phyloP scores from a whole-genome alignment of 257 asterid genomes.

The Catharanthus roseus region DNA sequence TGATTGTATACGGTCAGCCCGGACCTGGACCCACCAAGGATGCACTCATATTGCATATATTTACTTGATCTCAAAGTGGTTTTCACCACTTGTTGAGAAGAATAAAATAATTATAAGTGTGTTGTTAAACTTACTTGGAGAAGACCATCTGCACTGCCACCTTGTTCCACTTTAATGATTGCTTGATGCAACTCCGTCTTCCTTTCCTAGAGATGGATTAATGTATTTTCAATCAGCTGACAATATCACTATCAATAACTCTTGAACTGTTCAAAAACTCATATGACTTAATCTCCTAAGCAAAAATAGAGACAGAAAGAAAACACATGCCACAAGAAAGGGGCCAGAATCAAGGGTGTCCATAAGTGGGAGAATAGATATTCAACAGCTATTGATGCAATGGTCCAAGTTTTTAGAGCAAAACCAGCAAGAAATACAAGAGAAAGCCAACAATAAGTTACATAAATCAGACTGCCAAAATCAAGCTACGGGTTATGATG shows the following conservation, averaged over 20 bases:
- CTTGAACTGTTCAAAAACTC: not conserved
- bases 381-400: not conserved
- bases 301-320: not conserved
- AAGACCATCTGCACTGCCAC: slow-evolving; percentile 99
- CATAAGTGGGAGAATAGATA: not conserved
- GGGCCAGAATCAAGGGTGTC: not conserved
- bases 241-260: not conserved
- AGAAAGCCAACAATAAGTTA: not conserved
- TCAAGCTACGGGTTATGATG: not conserved
- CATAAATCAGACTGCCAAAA: not conserved
- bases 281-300: not conserved
- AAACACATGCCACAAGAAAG: not conserved
- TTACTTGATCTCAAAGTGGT: slow-evolving; percentile 10
- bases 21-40: slow-evolving; percentile 55
- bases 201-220: slow-evolving; percentile 60
- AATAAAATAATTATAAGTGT: slow-evolving; percentile 12
- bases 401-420: not conserved
- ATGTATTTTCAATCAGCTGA: not conserved
- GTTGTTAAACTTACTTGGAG: slow-evolving; percentile 66
- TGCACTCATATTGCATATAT: slow-evolving; percentile 10
- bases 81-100: not conserved
- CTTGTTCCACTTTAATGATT: slow-evolving; percentile 89
- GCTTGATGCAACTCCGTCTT: slow-evolving; percentile 93
- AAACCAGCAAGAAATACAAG: not conserved
- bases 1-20: slow-evolving; percentile 98